phyloP scores from a whole-genome alignment of 2,329 filamentous ascomycete genomes.

The Coccinonectria pachysandricola region DNA sequence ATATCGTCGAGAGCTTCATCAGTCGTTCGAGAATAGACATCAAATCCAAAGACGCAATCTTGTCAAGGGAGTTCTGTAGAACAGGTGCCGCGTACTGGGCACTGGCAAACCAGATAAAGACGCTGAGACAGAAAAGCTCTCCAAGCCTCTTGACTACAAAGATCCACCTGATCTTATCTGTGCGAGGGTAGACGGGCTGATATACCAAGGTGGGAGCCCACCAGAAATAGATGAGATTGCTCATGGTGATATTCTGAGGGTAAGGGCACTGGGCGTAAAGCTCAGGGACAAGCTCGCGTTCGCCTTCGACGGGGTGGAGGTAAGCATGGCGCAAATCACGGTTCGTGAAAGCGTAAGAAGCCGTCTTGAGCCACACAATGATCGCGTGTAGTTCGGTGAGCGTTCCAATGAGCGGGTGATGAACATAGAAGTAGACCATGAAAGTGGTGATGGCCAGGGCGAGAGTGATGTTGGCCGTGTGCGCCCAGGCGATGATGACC shows the following conservation, averaged over 20 bases:
- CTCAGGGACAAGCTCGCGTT: slow-evolving; percentile 63
- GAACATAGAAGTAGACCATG: slow-evolving; percentile 81
- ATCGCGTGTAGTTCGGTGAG: slow-evolving; percentile 84
- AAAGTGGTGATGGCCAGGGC: slow-evolving; percentile 73
- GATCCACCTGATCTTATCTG: slow-evolving; percentile 68
- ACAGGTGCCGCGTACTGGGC: slow-evolving; percentile 92
- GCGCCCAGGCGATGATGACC: slow-evolving; percentile 68
- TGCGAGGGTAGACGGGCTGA: slow-evolving; percentile 90
- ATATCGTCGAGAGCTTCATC: slow-evolving; percentile 92
- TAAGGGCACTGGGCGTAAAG: slow-evolving; percentile 80
- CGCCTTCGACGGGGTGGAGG: slow-evolving; percentile 60
- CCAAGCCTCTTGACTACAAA: slow-evolving; percentile 77
- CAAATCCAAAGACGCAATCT: slow-evolving; percentile 71
- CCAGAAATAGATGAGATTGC: slow-evolving; percentile 92
- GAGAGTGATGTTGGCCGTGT: slow-evolving; percentile 73
- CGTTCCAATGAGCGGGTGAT: slow-evolving; percentile 89
- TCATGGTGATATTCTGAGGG: slow-evolving; percentile 78
- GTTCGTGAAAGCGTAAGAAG: slow-evolving; percentile 94
- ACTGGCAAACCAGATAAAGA: slow-evolving; percentile 91
- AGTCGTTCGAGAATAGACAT: slow-evolving; percentile 77
- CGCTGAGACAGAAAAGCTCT: slow-evolving; percentile 67
- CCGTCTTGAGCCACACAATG: slow-evolving; percentile 92
- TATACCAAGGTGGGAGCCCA: slow-evolving; percentile 95
- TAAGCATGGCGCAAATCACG: slow-evolving; percentile 87
- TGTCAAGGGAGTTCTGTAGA: slow-evolving; percentile 78